phyloP scores from a whole-genome alignment of 176 grass and related monocot species.

The Carex kokanica region DNA sequence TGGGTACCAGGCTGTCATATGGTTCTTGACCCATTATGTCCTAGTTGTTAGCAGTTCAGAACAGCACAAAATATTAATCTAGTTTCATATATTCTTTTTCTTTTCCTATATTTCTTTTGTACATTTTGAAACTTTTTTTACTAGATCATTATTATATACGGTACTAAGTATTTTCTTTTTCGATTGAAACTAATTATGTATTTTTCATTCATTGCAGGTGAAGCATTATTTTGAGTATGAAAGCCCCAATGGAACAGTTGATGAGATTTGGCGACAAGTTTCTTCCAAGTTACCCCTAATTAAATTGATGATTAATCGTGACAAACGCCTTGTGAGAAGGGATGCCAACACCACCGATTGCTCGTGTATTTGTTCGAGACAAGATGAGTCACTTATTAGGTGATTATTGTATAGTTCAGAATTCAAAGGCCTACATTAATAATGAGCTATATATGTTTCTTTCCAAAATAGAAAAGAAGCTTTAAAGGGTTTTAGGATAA shows the following conservation, averaged over 20 bases:
- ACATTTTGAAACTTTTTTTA: not conserved
- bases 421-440: not conserved
- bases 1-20: not conserved
- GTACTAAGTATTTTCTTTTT: slow-evolving; percentile 16
- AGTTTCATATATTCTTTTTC: not conserved
- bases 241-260: slow-evolving; percentile 67
- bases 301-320: slow-evolving; percentile 77
- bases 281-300: slow-evolving; percentile 70
- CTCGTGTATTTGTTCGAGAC: slow-evolving; percentile 66
- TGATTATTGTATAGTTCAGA: slow-evolving; percentile 10
- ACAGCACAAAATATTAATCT: not conserved
- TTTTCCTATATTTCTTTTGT: not conserved
- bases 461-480: not conserved
- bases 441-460: not conserved
- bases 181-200: not conserved
- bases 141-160: slow-evolving; percentile 1
- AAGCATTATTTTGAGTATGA: slow-evolving; percentile 87
- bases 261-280: slow-evolving; percentile 94
- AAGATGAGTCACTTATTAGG: slow-evolving; percentile 28
- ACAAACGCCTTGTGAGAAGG: slow-evolving; percentile 63
- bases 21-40: not conserved
- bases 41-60: not conserved
- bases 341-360: slow-evolving; percentile 52
- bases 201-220: slow-evolving; percentile 43
- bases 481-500: not conserved